These are phyloP conservation scores for Aureobasidium musti DNA, from an alignment of 2,329 filamentous ascomycete species.

Conservation along the genomic window DNA sequence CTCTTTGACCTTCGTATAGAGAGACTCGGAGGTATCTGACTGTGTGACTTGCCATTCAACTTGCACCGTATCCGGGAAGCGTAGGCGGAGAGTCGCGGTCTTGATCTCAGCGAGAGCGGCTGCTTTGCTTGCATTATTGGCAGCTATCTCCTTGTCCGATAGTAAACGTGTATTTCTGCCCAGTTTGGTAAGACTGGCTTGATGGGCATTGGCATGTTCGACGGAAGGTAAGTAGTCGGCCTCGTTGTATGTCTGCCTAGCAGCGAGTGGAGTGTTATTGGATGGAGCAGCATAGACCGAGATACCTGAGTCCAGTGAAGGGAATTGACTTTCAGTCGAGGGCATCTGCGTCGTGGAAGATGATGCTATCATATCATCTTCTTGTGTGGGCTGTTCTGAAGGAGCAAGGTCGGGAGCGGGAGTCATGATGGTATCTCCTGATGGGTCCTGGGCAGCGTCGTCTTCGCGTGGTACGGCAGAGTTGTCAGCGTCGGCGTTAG, in stretches of 20 bases:
- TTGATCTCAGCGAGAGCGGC: conserved; percentile 67
- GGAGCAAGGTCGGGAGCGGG: conserved; percentile 33
- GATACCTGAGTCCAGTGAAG: conserved; percentile 33
- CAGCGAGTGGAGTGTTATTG: conserved; percentile 72
- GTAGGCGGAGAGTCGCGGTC: conserved; percentile 73
- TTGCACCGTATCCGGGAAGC: conserved; percentile 83
- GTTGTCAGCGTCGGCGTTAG: conserved; percentile 35
- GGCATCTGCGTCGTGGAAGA: conserved; percentile 35
- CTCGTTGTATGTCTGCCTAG: conserved; percentile 65
- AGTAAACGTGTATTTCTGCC: conserved; percentile 74
- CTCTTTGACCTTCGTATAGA: conserved; percentile 73
- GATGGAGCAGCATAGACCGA: conserved; percentile 74
- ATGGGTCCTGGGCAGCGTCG: conserved; percentile 35
- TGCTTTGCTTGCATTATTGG: conserved; percentile 65
- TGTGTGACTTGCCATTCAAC: conserved; percentile 71
- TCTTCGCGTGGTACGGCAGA: conserved; percentile 33
- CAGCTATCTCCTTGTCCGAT: conserved; percentile 79
- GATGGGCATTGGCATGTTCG: conserved; percentile 73
- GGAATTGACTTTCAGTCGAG: conserved; percentile 27
- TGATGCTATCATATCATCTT: conserved; percentile 37
- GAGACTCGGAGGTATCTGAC: conserved; percentile 65
- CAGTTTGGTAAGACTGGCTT: conserved; percentile 63
- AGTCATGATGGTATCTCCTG: conserved; percentile 35
- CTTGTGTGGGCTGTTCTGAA: conserved; percentile 31
- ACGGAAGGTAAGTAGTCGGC: conserved; percentile 75